These are phyloP conservation scores for Myxozyma lipomycoides DNA, from an alignment of 805 yeast species.

Conservation along the genomic window DNA sequence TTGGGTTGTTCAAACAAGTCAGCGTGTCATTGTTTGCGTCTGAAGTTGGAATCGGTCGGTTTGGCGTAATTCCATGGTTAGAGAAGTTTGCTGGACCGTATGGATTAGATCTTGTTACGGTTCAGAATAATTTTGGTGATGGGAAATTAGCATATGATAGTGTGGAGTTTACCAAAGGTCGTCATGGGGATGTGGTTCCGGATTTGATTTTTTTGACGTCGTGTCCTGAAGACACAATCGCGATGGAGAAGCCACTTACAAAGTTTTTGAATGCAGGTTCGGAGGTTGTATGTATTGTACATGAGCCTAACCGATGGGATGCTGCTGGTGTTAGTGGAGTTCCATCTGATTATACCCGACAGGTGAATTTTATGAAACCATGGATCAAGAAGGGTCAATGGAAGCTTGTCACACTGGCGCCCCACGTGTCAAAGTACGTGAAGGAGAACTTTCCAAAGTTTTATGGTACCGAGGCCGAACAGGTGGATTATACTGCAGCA, in stretches of 20 bases:
- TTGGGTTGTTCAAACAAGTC: slow-evolving; percentile 7
- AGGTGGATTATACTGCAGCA: slow-evolving; percentile 8
- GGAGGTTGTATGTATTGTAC: slow-evolving; percentile 20
- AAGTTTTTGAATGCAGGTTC: slow-evolving; percentile 10
- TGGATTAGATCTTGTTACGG: slow-evolving; percentile 3
- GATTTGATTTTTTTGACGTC: slow-evolving; percentile 23
- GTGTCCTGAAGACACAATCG: slow-evolving; percentile 18
- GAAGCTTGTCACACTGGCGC: slow-evolving; percentile 20
- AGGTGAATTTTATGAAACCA: slow-evolving; percentile 9
- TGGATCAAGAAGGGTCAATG: slow-evolving; percentile 19
- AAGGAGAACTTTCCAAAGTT: slow-evolving; percentile 12
- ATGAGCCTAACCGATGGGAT: slow-evolving; percentile 20
- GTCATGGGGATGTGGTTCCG: slow-evolving; percentile 3
- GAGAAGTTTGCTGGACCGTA: slow-evolving; percentile 8
- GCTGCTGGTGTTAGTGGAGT: not conserved
- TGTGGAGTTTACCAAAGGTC: not conserved
- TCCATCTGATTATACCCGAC: slow-evolving; percentile 5
- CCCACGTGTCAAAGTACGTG: slow-evolving; percentile 18
- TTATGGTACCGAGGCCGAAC: slow-evolving; percentile 5
- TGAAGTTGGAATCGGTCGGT: slow-evolving; percentile 8
- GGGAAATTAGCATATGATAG: not conserved
- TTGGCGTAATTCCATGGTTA: slow-evolving; percentile 22
- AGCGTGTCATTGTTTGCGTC: slow-evolving; percentile 11
- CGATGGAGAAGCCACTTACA: not conserved
- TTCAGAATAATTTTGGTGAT: not conserved